Evolutionary conservation across 139 green algal genomes (phyloP).

Genomic region (Chlamydomonas eustigma): DNA sequence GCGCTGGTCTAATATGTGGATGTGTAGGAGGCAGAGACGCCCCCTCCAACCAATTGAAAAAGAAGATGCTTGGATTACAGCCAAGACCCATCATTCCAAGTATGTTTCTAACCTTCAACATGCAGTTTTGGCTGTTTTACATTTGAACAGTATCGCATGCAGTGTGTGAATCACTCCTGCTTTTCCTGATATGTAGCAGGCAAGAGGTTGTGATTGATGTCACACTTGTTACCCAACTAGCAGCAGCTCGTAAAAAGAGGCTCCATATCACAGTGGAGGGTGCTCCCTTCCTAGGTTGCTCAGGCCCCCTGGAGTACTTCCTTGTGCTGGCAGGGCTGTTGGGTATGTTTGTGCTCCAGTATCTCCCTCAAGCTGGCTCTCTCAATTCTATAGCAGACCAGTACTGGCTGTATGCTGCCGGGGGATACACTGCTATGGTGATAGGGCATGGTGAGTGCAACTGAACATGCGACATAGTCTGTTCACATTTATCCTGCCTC

Average conservation of each 20-base stretch:
- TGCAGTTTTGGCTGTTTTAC: no score
- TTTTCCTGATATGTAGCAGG: no score
- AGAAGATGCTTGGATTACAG: no score
- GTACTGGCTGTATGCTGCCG: slow-evolving; percentile 31
- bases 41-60: no score
- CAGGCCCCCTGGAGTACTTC: slow-evolving; percentile 30
- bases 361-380: neutral
- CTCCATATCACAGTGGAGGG: slow-evolving; percentile 12
- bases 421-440: slow-evolving; percentile 21
- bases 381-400: slow-evolving; percentile 12
- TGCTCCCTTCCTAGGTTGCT: slow-evolving; percentile 7
- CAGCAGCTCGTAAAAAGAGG: neutral
- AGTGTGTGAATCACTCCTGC: no score
- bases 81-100: no score
- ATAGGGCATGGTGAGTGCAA: slow-evolving; percentile 21
- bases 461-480: no score
- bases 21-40: neutral
- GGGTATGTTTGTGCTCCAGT: slow-evolving; percentile 22
- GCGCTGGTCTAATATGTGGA: slow-evolving; percentile 23
- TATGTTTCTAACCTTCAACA: no score
- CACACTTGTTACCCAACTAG: no score
- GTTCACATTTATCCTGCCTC: no score
- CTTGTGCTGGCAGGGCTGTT: slow-evolving; percentile 9
- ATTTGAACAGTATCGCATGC: no score
- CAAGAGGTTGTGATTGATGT: no score